These are phyloP conservation scores for Phytophthora capsici DNA, from an alignment of 352 stramenopile genomes.

Conservation along the genomic window DNA sequence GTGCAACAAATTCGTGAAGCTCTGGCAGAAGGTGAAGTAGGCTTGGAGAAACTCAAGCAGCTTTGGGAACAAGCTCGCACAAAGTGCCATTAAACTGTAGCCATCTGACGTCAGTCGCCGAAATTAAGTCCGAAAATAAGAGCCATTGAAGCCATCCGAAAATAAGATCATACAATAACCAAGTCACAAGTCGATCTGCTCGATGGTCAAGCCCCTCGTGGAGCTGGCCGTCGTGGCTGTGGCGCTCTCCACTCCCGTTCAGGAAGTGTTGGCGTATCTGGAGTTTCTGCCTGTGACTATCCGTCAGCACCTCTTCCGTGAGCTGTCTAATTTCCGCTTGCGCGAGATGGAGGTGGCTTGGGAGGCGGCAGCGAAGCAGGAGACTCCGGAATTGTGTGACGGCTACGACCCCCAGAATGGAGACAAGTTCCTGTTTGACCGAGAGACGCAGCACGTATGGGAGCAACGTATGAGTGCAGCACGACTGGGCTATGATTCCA, in stretches of 20 bases:
- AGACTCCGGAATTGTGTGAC: slow-evolving; percentile 19
- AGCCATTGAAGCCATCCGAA: slow-evolving; percentile 1
- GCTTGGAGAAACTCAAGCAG: slow-evolving; percentile 39
- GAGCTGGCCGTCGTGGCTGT: slow-evolving; percentile 39
- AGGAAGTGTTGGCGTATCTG: slow-evolving; percentile 47
- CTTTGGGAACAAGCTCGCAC: slow-evolving; percentile 39
- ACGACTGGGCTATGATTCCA: slow-evolving; percentile 11
- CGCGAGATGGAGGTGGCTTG: slow-evolving; percentile 57
- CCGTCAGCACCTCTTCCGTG: slow-evolving; percentile 47
- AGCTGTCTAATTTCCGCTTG: slow-evolving; percentile 50
- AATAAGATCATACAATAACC: slow-evolving; percentile 8
- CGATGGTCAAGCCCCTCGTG: slow-evolving; percentile 33
- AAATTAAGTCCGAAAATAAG: slow-evolving; percentile 21
- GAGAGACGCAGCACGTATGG: slow-evolving; percentile 45
- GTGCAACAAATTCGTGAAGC: slow-evolving; percentile 32
- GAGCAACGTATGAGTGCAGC: slow-evolving; percentile 27
- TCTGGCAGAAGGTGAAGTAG: slow-evolving; percentile 40
- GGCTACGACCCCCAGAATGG: slow-evolving; percentile 24
- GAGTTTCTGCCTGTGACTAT: slow-evolving; percentile 51
- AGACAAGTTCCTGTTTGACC: slow-evolving; percentile 49
- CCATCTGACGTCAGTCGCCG: slow-evolving; percentile 26
- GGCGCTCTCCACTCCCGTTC: slow-evolving; percentile 40
- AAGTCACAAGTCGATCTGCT: slow-evolving; percentile 4
- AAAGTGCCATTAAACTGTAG: slow-evolving; percentile 20
- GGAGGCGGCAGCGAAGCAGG: slow-evolving; percentile 24